Conservation (phyloP, 495 filamentous ascomycete genomes). For the Ascobolus immersus region DNA sequence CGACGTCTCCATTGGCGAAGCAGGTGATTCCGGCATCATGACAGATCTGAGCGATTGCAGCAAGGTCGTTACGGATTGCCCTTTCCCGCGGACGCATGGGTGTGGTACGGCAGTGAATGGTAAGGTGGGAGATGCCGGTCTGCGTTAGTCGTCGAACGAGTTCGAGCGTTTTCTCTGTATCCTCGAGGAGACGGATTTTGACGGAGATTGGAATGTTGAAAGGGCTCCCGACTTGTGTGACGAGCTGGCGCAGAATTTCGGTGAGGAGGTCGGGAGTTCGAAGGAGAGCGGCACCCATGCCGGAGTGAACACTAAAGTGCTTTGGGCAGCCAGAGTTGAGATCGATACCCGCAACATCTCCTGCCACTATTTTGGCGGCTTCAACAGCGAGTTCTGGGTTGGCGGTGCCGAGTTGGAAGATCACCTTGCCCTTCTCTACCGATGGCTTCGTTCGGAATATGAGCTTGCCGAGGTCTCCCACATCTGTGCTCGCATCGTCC, state of each 20-base stretch:
- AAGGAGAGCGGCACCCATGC: slow-evolving; percentile 85
- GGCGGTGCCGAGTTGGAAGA: slow-evolving; percentile 81
- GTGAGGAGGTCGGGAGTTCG: slow-evolving; percentile 57
- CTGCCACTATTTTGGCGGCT: slow-evolving; percentile 58
- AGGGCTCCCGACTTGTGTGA: slow-evolving; percentile 44
- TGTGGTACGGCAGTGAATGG: slow-evolving; percentile 84
- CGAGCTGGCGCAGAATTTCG: slow-evolving; percentile 55
- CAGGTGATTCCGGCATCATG: slow-evolving; percentile 62
- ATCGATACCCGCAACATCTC: slow-evolving; percentile 77
- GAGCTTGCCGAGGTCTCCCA: slow-evolving; percentile 17
- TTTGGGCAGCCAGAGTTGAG: slow-evolving; percentile 95
- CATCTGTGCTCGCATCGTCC: no score
- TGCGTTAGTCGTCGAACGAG: slow-evolving; percentile 48
- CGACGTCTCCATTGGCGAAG: slow-evolving; percentile 85
- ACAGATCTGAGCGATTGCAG: slow-evolving; percentile 54
- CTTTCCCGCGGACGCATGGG: slow-evolving; percentile 78
- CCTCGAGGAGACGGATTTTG: slow-evolving; percentile 76
- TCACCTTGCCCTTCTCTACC: slow-evolving; percentile 40
- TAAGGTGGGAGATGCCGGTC: slow-evolving; percentile 78
- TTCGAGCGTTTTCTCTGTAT: slow-evolving; percentile 38
- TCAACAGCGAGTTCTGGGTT: slow-evolving; percentile 54
- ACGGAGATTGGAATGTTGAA: slow-evolving; percentile 78
- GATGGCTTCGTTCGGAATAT: slow-evolving; percentile 64
- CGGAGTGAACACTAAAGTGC: slow-evolving; percentile 69
- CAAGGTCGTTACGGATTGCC: slow-evolving; percentile 63